Percentiles rank a stretch among this genome's conserved stretches.
Evolutionary conservation across 2,329 filamentous ascomycete species (phyloP).

Genomic region (Xylaria sp.): DNA sequence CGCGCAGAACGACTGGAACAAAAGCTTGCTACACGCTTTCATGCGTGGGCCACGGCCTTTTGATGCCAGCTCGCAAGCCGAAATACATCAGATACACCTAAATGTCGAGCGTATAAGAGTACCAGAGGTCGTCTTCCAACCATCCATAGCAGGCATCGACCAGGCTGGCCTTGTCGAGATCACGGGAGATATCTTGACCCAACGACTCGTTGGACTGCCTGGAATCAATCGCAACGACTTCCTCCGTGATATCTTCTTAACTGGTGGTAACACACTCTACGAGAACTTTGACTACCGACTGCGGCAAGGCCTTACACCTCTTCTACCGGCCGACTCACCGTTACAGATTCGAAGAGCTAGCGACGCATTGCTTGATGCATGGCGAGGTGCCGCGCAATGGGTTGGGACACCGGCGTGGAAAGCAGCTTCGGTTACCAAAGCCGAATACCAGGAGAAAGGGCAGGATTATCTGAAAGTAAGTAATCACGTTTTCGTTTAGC

Average conservation of each 20-base stretch:
- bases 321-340: conserved; percentile 75
- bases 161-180: conserved; percentile 96
- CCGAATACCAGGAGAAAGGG: conserved; percentile 93
- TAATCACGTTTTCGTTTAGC: conserved; percentile 28
- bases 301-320: conserved; percentile 74
- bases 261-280: conserved; percentile 92
- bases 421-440: conserved; percentile 75
- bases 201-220: conserved; percentile 72
- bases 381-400: conserved; percentile 93
- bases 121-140: conserved; percentile 92
- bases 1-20: conserved; percentile 95
- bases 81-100: conserved; percentile 90
- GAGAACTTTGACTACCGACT: conserved; percentile 86
- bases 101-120: conserved; percentile 97
- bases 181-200: conserved; percentile 86
- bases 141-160: conserved; percentile 89
- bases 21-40: conserved; percentile 90
- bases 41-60: conserved; percentile 88
- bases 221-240: conserved; percentile 71
- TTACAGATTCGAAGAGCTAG: conserved; percentile 78
- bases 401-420: conserved; percentile 70
- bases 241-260: conserved; percentile 88
- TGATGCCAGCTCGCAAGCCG: conserved; percentile 79
- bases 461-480: conserved; percentile 89
- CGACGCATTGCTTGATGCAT: conserved; percentile 86